Conservation (phyloP, 495 filamentous ascomycete species). For the Lasiosphaeria ovina region DNA sequence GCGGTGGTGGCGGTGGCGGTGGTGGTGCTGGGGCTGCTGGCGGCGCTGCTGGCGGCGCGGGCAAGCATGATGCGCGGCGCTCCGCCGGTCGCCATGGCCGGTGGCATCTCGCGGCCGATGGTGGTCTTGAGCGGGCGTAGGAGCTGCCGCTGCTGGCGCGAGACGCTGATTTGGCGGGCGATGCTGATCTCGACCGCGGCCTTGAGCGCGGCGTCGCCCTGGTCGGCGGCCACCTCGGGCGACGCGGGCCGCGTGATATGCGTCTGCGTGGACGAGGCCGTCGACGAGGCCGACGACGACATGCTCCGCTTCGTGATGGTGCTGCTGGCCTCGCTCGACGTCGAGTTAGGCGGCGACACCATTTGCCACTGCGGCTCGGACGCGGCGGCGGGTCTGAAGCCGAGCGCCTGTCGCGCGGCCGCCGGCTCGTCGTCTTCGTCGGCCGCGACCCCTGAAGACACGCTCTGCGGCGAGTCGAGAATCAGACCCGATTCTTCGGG, state of each 20-base stretch:
- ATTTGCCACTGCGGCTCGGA: conserved; percentile 54
- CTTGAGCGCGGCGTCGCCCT: conserved; percentile 39
- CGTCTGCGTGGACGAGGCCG: conserved; percentile 30
- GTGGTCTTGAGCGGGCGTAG: conserved; percentile 35
- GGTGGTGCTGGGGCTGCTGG: conserved; percentile 7
- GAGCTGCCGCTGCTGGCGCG: conserved; percentile 52
- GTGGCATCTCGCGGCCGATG: background rate
- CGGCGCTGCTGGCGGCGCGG: conserved; percentile 5
- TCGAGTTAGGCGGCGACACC: conserved; percentile 37
- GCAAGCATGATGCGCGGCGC: background rate
- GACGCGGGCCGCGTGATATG: conserved; percentile 27
- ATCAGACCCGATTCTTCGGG: conserved; percentile 45
- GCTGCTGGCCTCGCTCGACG: conserved; percentile 27
- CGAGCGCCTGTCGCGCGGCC: conserved; percentile 1
- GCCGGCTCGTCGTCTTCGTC: conserved; percentile 19
- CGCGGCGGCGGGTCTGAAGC: conserved; percentile 27
- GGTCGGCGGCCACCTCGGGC: conserved; percentile 29
- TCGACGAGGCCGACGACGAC: conserved; percentile 19
- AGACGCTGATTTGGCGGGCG: conserved; percentile 58
- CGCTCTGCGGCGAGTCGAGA: conserved; percentile 46
- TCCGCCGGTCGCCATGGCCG: background rate
- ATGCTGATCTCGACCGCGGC: conserved; percentile 56
- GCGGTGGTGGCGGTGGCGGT: conserved; percentile 5
- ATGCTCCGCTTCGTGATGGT: conserved; percentile 30
- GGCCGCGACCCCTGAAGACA: conserved; percentile 1